Percentiles rank a stretch among this genome's conserved stretches.
Conservation (phyloP, 257 asterid genomes). For the Coffea canephora region DNA sequence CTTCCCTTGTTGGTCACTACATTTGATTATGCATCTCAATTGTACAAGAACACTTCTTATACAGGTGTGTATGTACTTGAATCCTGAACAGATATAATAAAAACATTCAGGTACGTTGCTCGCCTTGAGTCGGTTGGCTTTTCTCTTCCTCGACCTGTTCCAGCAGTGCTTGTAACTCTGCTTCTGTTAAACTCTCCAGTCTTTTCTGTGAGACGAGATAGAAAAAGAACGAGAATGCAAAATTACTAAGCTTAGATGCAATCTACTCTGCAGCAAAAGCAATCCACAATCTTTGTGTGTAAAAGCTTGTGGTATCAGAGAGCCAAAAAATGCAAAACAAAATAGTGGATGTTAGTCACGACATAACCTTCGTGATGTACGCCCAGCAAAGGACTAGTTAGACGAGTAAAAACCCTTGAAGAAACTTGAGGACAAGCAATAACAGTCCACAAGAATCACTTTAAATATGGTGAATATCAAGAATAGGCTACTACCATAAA, state of each 20-base stretch:
- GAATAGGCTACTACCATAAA: not conserved
- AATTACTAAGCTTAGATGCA: not conserved
- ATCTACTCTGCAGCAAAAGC: not conserved
- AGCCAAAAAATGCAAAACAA: not conserved
- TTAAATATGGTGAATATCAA: not conserved
- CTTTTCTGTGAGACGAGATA: conserved; percentile 59
- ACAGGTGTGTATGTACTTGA: not conserved
- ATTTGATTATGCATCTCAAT: not conserved
- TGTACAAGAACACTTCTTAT: not conserved
- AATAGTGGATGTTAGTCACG: not conserved
- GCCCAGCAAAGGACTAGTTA: not conserved
- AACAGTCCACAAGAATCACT: not conserved
- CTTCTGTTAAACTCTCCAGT: conserved; percentile 89
- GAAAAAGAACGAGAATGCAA: conserved; percentile 5
- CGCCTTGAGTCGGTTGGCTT: conserved; percentile 45
- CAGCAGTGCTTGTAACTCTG: conserved; percentile 66
- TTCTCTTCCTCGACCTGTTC: conserved; percentile 97
- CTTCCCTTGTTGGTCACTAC: not conserved
- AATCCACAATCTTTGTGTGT: too few species aligned
- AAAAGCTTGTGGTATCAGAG: not conserved
- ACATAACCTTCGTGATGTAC: not conserved
- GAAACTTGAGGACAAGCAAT: not conserved
- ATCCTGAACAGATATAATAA: not conserved
- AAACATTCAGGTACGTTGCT: conserved; percentile 38
- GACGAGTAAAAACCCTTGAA: not conserved